A percentile compares a stretch with the other conserved stretches of the same genome.
phyloP scores from a whole-genome alignment of 2,329 filamentous ascomycete genomes.

The Rhexocercosporidium sp. region DNA sequence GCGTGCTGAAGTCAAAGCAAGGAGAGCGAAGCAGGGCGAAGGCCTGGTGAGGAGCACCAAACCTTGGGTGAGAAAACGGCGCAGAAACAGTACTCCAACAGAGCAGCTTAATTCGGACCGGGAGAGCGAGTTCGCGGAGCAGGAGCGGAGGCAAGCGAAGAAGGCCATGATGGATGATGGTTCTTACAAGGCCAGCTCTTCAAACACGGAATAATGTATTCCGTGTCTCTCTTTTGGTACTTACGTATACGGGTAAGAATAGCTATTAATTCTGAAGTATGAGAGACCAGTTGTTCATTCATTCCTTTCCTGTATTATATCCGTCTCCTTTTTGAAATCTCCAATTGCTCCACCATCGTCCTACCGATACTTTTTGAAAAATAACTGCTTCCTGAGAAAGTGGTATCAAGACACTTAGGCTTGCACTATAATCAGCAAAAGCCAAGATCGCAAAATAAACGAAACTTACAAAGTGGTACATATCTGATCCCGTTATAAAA shows the following conservation, averaged over 20 bases:
- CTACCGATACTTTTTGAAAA: not conserved
- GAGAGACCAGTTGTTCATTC: too few relatives aligned
- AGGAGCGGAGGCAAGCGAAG: constrained; percentile 29
- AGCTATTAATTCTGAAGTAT: too few relatives aligned
- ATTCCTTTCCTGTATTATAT: too few relatives aligned
- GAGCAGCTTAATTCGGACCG: constrained; percentile 30
- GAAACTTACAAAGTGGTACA: constrained; percentile 13
- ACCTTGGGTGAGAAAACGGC: constrained; percentile 30
- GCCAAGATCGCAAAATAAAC: not conserved
- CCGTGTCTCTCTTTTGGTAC: too few relatives aligned
- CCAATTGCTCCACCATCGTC: not conserved
- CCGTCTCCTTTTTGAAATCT: too few relatives aligned
- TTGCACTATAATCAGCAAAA: not conserved
- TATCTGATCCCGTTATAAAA: constrained; percentile 14
- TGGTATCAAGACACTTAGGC: not conserved
- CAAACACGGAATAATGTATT: not conserved
- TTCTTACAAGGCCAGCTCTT: constrained; percentile 30
- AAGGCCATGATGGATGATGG: constrained; percentile 27
- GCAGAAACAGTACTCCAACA: constrained; percentile 29
- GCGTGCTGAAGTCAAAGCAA: constrained; percentile 25
- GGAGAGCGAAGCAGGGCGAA: constrained; percentile 26
- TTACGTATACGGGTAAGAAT: too few relatives aligned
- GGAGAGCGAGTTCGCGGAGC: constrained; percentile 26
- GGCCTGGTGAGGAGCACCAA: constrained; percentile 20
- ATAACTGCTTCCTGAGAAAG: not conserved